Conservation (phyloP, 2,329 filamentous ascomycete species). For the Ceratocystis lukuohia region DNA sequence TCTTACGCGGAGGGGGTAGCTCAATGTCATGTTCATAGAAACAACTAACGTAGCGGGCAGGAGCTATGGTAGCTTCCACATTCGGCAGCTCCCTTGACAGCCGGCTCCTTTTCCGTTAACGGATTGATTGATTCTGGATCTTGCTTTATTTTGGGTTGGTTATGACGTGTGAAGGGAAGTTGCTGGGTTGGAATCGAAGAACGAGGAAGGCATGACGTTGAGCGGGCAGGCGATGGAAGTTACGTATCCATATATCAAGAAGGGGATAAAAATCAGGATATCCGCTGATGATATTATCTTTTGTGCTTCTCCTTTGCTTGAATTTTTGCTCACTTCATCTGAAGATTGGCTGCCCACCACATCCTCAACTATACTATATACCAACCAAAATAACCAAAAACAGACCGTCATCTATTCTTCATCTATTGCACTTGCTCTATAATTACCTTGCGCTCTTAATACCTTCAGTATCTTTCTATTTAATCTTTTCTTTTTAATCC, state of each 20-base stretch:
- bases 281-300: not conserved
- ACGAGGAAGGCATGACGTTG: not conserved
- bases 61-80: conserved; percentile 2
- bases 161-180: conserved; percentile 1
- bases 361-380: not conserved
- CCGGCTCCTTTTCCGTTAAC: not conserved
- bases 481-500: not conserved
- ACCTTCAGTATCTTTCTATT: not conserved
- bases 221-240: not conserved
- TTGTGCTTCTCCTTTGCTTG: not conserved
- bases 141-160: not conserved
- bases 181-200: conserved; percentile 1
- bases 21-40: not conserved
- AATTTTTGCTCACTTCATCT: not conserved
- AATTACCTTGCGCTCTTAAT: not conserved
- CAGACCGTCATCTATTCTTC: not conserved
- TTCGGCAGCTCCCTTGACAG: not conserved
- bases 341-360: conserved; percentile 8
- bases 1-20: not conserved
- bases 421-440: not conserved
- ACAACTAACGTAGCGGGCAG: not conserved
- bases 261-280: not conserved
- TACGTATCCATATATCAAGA: not conserved
- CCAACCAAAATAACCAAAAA: not conserved
- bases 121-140: not conserved